phyloP scores from a whole-genome alignment of 75 land plant genomes.

The Cunninghamia lanceolata region DNA sequence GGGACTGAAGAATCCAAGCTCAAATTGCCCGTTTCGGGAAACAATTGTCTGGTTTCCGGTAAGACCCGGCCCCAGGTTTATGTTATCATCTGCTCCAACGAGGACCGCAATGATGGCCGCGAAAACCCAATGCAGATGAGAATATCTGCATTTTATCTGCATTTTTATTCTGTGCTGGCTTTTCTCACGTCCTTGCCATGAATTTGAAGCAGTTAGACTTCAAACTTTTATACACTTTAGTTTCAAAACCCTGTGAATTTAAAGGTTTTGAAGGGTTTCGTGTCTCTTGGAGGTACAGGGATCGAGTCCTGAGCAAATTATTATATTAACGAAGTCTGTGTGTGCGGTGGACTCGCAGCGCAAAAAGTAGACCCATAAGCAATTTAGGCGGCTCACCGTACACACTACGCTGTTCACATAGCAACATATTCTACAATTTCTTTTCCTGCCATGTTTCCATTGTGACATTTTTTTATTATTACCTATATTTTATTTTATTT shows the following conservation, averaged over 20 bases:
- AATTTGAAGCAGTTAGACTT: not conserved
- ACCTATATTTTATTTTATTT: no score
- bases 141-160: not conserved
- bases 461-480: no score
- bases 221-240: not conserved
- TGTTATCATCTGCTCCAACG: not conserved
- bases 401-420: not conserved
- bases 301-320: not conserved
- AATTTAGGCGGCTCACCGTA: not conserved
- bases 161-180: not conserved
- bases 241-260: not conserved
- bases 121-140: not conserved
- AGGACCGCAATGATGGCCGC: not conserved
- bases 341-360: not conserved
- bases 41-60: conserved; percentile 16
- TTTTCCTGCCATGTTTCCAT: no score
- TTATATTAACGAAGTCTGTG: not conserved
- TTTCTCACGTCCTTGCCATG: not conserved
- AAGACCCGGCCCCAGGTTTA: conserved; percentile 6
- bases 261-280: not conserved
- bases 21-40: conserved; percentile 28
- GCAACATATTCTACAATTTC: not conserved
- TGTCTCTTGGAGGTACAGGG: not conserved
- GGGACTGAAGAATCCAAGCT: conserved; percentile 28
- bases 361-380: not conserved